phyloP scores from a whole-genome alignment of 2,329 filamentous ascomycete species.

The Fusarium paranaense region DNA sequence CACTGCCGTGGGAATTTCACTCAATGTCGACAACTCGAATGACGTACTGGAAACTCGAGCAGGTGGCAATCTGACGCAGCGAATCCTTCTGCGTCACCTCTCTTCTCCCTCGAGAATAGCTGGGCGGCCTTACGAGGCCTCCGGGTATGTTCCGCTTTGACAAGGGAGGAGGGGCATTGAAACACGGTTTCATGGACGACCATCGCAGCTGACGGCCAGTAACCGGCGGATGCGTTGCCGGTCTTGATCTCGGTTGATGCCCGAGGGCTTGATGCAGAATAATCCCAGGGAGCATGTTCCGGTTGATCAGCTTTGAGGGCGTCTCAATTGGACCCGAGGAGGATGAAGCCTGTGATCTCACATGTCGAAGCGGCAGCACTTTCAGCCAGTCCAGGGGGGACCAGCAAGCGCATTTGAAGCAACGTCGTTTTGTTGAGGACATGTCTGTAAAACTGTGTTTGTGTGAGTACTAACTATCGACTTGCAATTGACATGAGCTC shows the following conservation, averaged over 20 bases:
- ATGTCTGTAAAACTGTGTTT: not conserved
- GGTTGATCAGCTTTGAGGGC: not conserved
- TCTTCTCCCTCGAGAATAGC: not conserved
- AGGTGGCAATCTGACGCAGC: not conserved
- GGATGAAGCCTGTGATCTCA: not conserved
- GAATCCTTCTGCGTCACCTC: not conserved
- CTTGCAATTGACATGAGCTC: not conserved
- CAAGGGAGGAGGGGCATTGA: not conserved
- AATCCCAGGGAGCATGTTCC: not conserved
- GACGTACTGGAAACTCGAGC: constrained; percentile 49
- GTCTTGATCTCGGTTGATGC: not conserved
- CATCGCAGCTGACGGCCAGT: not conserved
- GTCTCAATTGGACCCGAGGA: not conserved
- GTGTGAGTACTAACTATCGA: not conserved
- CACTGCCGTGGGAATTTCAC: constrained; percentile 36
- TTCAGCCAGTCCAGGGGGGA: not conserved
- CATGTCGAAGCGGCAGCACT: not conserved
- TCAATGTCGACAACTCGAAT: constrained; percentile 77
- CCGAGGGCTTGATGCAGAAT: not conserved
- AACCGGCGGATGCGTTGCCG: not conserved
- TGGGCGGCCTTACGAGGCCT: not conserved
- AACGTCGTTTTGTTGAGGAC: not conserved
- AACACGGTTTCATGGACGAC: not conserved
- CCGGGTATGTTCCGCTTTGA: constrained; percentile 1
- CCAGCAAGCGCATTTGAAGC: not conserved